A percentile compares a stretch with the other conserved stretches of the same genome.
phyloP scores from a whole-genome alignment of 2,329 filamentous ascomycete species.

The Macrophomina tecta region DNA sequence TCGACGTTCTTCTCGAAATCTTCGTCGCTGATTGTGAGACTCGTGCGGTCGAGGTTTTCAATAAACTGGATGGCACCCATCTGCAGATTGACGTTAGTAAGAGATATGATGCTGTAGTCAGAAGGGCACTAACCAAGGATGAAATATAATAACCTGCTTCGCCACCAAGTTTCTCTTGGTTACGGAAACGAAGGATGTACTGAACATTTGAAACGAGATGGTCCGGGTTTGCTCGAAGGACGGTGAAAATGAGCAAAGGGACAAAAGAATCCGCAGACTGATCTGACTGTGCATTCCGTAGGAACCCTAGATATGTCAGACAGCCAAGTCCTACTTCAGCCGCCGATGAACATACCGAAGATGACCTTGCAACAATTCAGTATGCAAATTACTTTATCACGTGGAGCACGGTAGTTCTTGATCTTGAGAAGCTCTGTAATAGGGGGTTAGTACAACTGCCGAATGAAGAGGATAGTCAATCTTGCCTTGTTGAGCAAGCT shows the following conservation, averaged over 20 bases:
- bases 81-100: constrained; percentile 45
- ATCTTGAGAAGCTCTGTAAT: constrained; percentile 86
- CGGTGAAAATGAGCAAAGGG: constrained; percentile 92
- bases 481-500: constrained; percentile 82
- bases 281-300: constrained; percentile 91
- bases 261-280: constrained; percentile 97
- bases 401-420: constrained; percentile 92
- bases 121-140: constrained; percentile 68
- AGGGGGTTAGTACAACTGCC: constrained; percentile 13
- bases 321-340: not conserved
- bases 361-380: constrained; percentile 99
- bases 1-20: constrained; percentile 98
- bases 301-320: constrained; percentile 63
- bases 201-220: constrained; percentile 97
- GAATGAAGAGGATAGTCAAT: no score
- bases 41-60: constrained; percentile 93
- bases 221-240: constrained; percentile 91
- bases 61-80: constrained; percentile 97
- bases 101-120: not conserved
- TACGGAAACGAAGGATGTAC: constrained; percentile 95
- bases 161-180: constrained; percentile 96
- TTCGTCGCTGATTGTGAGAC: constrained; percentile 88
- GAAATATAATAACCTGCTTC: constrained; percentile 98
- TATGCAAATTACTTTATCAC: constrained; percentile 98
- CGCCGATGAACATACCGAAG: constrained; percentile 68